A percentile compares a stretch with the other conserved stretches of the same genome.
Conservation (phyloP, 2,329 filamentous ascomycete species). For the Aspergillus sp. region DNA sequence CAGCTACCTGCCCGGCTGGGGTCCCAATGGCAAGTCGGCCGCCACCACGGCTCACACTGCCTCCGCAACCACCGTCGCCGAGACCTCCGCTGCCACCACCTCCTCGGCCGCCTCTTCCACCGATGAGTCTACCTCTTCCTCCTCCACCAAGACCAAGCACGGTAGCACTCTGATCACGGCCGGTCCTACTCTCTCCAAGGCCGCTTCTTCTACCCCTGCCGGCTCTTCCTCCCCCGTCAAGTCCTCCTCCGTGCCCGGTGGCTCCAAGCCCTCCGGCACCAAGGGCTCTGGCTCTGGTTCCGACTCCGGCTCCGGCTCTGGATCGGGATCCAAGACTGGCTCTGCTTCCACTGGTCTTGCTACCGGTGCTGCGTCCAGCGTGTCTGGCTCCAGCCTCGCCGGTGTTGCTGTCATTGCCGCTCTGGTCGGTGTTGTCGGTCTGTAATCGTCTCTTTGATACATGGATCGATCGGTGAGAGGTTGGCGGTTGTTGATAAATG, state of each 20-base stretch:
- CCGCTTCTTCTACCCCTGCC: background rate
- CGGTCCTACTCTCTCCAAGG: background rate
- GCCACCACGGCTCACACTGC: conserved; percentile 3
- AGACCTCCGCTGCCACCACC: background rate
- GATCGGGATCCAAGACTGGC: background rate
- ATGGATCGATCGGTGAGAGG: background rate
- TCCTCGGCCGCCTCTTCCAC: background rate
- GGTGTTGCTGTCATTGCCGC: background rate
- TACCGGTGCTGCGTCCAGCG: background rate
- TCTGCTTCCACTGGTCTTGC: background rate
- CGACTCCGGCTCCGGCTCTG: background rate
- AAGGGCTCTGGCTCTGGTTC: background rate
- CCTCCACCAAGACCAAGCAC: background rate
- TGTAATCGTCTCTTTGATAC: background rate
- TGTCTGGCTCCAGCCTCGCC: background rate
- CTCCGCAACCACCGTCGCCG: background rate
- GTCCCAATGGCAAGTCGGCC: conserved; percentile 20
- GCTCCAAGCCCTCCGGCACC: background rate
- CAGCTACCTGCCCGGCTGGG: conserved; percentile 24
- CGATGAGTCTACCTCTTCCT: background rate
- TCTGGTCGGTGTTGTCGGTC: background rate
- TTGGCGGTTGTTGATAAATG: background rate
- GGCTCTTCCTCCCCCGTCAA: background rate
- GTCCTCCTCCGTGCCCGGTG: background rate
- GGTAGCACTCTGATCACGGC: background rate